phyloP scores from a whole-genome alignment of 2,329 filamentous ascomycete genomes.

The Bipolaris oryzae region DNA sequence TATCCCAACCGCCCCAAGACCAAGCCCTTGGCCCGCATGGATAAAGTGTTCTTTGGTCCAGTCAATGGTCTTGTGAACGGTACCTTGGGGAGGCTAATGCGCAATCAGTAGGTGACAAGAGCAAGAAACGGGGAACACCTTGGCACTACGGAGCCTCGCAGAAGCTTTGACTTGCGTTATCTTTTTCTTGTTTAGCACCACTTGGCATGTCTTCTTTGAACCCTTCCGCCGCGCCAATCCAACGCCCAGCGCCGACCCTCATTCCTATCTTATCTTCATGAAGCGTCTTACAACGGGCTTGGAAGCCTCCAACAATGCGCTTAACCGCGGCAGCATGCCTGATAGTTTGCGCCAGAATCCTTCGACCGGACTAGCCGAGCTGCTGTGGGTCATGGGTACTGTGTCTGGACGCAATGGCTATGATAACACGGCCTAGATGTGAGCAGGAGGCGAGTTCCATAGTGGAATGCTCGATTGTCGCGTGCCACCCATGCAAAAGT shows the following conservation, averaged over 20 bases:
- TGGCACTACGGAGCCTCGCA: constrained; percentile 7
- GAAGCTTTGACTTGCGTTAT: constrained; percentile 28
- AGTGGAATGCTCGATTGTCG: constrained; percentile 15
- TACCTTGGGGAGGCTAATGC: constrained; percentile 7
- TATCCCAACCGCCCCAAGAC: constrained; percentile 18
- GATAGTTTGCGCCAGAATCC: constrained; percentile 13
- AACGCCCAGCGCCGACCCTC: constrained; percentile 21
- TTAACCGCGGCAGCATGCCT: constrained; percentile 24
- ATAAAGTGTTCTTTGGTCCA: not conserved
- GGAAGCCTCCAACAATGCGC: constrained; percentile 22
- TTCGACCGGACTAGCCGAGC: constrained; percentile 22
- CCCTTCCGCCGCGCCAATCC: constrained; percentile 18
- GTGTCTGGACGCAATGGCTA: constrained; percentile 5
- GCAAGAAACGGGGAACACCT: constrained; percentile 3
- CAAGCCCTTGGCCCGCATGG: constrained; percentile 29
- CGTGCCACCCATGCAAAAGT: constrained; percentile 22
- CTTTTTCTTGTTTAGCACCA: constrained; percentile 26
- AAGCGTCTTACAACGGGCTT: constrained; percentile 29
- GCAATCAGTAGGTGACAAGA: constrained; percentile 15
- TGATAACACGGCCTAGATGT: constrained; percentile 23
- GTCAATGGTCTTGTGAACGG: not conserved
- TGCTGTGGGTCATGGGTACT: constrained; percentile 17
- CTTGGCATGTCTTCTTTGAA: constrained; percentile 33
- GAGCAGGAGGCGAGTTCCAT: constrained; percentile 7
- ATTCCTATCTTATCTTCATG: constrained; percentile 29